A percentile compares a stretch with the other conserved stretches of the same genome.
These are phyloP conservation scores for Leccinum truebloodii DNA, from an alignment of 768 basidiomycete species.

Conservation along the genomic window DNA sequence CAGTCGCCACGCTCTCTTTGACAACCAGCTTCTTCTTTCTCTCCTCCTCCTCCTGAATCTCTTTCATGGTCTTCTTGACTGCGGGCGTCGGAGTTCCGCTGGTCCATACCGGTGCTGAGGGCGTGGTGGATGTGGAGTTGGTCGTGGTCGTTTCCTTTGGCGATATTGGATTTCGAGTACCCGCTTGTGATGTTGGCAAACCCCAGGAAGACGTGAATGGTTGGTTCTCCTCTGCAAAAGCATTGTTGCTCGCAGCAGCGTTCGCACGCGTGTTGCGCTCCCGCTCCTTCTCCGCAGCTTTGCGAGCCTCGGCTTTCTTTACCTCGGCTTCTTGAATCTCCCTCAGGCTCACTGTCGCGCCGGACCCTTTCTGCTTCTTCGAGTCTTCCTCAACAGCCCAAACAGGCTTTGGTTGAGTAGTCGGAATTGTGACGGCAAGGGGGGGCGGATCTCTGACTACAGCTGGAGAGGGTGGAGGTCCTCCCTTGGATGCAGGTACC, in stretches of 20 bases:
- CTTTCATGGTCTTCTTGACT: conserved; percentile 93
- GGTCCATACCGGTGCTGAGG: conserved; percentile 68
- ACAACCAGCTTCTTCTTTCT: conserved; percentile 66
- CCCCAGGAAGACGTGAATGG: conserved; percentile 80
- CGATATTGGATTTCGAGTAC: conserved; percentile 43
- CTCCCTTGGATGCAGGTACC: conserved; percentile 21
- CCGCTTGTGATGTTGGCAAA: conserved; percentile 80
- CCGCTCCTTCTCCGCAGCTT: conserved; percentile 70
- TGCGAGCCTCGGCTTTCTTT: conserved; percentile 76
- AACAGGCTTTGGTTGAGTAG: conserved; percentile 48
- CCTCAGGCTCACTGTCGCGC: conserved; percentile 66
- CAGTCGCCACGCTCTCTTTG: conserved; percentile 60
- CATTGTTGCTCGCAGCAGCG: conserved; percentile 31
- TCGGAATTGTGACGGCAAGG: conserved; percentile 22
- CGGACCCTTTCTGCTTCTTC: conserved; percentile 50
- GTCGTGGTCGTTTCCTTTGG: conserved; percentile 43
- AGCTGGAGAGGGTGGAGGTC: conserved; percentile 7
- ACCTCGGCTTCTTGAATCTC: conserved; percentile 96
- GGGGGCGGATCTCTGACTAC: conserved; percentile 24
- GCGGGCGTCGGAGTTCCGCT: conserved; percentile 52
- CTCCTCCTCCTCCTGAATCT: conserved; percentile 98
- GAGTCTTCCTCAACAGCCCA: conserved; percentile 73
- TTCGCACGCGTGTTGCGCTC: conserved; percentile 58
- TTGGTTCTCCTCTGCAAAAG: conserved; percentile 56
- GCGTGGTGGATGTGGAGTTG: conserved; percentile 30